These are phyloP conservation scores for Exophiala sideris DNA, from an alignment of 2,329 filamentous ascomycete genomes.

Conservation along the genomic window DNA sequence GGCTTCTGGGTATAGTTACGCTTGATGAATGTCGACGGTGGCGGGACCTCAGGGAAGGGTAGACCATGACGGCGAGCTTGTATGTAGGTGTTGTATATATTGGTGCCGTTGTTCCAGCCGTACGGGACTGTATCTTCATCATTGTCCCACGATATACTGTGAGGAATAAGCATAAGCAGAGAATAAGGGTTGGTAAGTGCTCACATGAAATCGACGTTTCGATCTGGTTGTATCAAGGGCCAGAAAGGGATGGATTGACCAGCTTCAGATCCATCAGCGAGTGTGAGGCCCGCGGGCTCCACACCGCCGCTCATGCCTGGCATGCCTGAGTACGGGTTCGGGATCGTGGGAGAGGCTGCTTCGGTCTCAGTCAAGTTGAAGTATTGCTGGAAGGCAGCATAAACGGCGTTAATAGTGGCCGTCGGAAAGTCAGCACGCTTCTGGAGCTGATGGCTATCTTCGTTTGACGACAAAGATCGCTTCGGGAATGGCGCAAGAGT, in stretches of 20 bases:
- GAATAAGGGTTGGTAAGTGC: background rate
- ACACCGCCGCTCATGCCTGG: background rate
- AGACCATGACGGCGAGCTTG: conserved; percentile 8
- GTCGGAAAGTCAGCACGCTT: background rate
- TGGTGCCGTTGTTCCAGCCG: conserved; percentile 18
- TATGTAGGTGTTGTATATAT: conserved; percentile 13
- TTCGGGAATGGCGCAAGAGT: conserved; percentile 9
- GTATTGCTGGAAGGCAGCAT: conserved; percentile 1
- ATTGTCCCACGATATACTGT: conserved; percentile 11
- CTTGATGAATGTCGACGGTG: conserved; percentile 23
- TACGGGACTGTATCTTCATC: conserved; percentile 4
- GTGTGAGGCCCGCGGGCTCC: conserved; percentile 8
- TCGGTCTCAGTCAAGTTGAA: conserved; percentile 5
- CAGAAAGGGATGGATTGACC: conserved; percentile 30
- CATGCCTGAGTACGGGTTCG: conserved; percentile 17
- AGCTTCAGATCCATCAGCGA: conserved; percentile 35
- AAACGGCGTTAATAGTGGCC: background rate
- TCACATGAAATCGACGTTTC: conserved; percentile 16
- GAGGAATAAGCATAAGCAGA: background rate
- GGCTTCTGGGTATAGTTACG: conserved; percentile 25
- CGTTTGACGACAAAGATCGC: background rate
- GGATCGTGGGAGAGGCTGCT: conserved; percentile 4
- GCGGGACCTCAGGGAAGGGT: conserved; percentile 14
- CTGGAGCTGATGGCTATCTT: background rate
- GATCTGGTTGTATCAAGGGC: conserved; percentile 9